Conservation (phyloP, 148 eudicot genomes). For the Dianthus caryophyllus region DNA sequence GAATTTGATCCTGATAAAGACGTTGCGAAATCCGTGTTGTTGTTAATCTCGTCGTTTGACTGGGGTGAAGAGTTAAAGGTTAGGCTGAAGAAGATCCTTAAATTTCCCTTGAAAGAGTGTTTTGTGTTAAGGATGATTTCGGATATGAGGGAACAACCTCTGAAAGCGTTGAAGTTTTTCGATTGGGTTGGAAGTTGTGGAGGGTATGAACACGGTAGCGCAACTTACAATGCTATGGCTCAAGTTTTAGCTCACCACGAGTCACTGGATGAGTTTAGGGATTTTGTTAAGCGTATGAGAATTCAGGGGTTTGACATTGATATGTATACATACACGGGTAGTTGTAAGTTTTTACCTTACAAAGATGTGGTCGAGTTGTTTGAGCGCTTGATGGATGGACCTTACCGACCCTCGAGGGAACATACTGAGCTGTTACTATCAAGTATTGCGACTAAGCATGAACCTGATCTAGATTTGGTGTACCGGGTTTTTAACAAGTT, state of each 20-base stretch:
- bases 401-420: slow-evolving; percentile 52
- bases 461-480: slow-evolving; percentile 57
- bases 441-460: slow-evolving; percentile 21
- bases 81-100: slow-evolving; percentile 36
- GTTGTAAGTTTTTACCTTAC: neutral
- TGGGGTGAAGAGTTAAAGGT: slow-evolving; percentile 52
- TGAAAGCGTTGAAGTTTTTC: slow-evolving; percentile 59
- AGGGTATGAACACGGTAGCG: slow-evolving; percentile 46
- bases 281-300: slow-evolving; percentile 51
- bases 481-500: slow-evolving; percentile 53
- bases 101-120: slow-evolving; percentile 42
- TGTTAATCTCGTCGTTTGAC: slow-evolving; percentile 35
- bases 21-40: slow-evolving; percentile 42
- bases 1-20: slow-evolving; percentile 24
- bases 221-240: slow-evolving; percentile 61
- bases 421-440: slow-evolving; percentile 42
- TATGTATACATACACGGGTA: neutral
- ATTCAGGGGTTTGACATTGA: slow-evolving; percentile 43
- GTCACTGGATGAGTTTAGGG: slow-evolving; percentile 62
- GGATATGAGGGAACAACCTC: slow-evolving; percentile 39
- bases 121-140: slow-evolving; percentile 48
- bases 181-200: slow-evolving; percentile 45
- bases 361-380: slow-evolving; percentile 46
- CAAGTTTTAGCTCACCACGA: slow-evolving; percentile 52
- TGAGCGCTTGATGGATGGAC: slow-evolving; percentile 86